phyloP scores from a whole-genome alignment of 2,329 filamentous ascomycete species.

The Mycosphaerella arachidis region DNA sequence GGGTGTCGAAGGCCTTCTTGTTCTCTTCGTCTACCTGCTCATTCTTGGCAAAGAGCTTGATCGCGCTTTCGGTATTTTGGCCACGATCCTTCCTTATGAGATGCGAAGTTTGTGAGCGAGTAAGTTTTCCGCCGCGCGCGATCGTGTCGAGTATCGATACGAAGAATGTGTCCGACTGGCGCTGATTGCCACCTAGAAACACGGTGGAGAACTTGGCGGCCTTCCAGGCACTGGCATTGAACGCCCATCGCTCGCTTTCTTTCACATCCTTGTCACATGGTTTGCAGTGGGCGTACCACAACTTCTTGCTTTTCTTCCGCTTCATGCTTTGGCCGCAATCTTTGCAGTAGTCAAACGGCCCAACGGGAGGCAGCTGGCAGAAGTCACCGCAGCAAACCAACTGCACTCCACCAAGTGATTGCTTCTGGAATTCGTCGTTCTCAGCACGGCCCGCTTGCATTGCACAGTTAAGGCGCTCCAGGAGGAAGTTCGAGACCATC shows the following conservation, averaged over 20 bases:
- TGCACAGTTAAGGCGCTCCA: slow-evolving; percentile 48
- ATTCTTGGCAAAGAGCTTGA: slow-evolving; percentile 44
- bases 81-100: slow-evolving; percentile 17
- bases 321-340: slow-evolving; percentile 6
- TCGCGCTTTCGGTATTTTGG: slow-evolving; percentile 44
- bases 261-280: neutral
- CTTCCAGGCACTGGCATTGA: slow-evolving; percentile 52
- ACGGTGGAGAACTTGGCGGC: slow-evolving; percentile 51
- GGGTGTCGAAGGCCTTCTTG: slow-evolving; percentile 26
- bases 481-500: slow-evolving; percentile 51
- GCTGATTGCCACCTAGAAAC: slow-evolving; percentile 51
- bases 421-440: neutral
- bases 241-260: slow-evolving; percentile 56
- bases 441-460: neutral
- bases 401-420: slow-evolving; percentile 17
- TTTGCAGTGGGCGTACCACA: neutral
- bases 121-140: neutral
- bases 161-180: slow-evolving; percentile 52
- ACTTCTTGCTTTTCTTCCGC: neutral
- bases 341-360: slow-evolving; percentile 50
- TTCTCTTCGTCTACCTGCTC: slow-evolving; percentile 35
- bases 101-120: neutral
- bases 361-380: slow-evolving; percentile 56
- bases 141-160: neutral
- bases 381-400: slow-evolving; percentile 58